Evolutionary conservation across 306 rosid species (phyloP).

Genomic region (Quercus mongolica): DNA sequence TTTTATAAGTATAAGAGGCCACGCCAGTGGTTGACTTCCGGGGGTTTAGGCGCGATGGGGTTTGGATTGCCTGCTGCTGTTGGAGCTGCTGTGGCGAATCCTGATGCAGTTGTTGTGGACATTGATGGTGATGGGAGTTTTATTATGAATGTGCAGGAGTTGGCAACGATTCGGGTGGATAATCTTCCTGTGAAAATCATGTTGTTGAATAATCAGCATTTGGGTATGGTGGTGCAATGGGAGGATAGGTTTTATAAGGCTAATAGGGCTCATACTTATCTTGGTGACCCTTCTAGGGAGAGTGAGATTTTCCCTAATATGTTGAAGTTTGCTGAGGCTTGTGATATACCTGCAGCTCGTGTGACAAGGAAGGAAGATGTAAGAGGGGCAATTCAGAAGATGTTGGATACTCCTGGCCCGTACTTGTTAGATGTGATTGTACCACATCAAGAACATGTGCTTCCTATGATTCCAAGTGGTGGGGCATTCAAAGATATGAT

Average conservation of each 20-base stretch:
- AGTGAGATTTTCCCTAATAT: slow-evolving; percentile 70
- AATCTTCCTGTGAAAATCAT: slow-evolving; percentile 76
- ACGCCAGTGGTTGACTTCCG: slow-evolving; percentile 79
- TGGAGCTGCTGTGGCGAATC: slow-evolving; percentile 88
- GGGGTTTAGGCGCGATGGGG: slow-evolving; percentile 96
- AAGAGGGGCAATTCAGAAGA: slow-evolving; percentile 66
- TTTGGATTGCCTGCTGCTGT: slow-evolving; percentile 91
- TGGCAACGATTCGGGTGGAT: slow-evolving; percentile 70
- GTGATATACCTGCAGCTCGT: slow-evolving; percentile 72
- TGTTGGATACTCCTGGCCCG: slow-evolving; percentile 89
- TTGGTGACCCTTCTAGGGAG: slow-evolving; percentile 72
- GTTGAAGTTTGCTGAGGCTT: slow-evolving; percentile 81
- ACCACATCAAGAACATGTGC: slow-evolving; percentile 93
- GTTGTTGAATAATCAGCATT: slow-evolving; percentile 82
- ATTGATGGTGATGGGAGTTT: slow-evolving; percentile 95
- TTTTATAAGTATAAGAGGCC: slow-evolving; percentile 74
- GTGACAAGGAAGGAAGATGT: slow-evolving; percentile 62
- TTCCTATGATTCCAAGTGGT: slow-evolving; percentile 95
- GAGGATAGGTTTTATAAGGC: slow-evolving; percentile 93
- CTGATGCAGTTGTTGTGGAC: slow-evolving; percentile 60
- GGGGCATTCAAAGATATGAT: slow-evolving; percentile 88
- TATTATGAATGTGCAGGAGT: slow-evolving; percentile 82
- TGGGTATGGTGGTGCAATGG: slow-evolving; percentile 97
- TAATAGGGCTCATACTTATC: slow-evolving; percentile 71
- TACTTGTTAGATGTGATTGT: slow-evolving; percentile 82